phyloP scores from a whole-genome alignment of 2,329 filamentous ascomycete species.

The Chrysoporthe deuterocubensis region DNA sequence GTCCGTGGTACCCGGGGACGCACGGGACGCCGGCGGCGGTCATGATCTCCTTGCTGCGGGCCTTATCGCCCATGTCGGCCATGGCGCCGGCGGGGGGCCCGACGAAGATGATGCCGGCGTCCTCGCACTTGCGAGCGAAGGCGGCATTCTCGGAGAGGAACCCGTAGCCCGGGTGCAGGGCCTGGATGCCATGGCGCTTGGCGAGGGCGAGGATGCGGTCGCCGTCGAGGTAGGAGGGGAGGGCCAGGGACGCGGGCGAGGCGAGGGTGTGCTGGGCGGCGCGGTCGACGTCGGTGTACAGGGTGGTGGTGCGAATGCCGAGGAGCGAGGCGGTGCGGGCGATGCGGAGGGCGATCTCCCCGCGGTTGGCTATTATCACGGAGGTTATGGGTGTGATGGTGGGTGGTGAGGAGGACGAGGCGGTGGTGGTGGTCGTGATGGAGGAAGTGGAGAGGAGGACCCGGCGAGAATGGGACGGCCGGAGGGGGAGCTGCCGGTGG shows the following conservation, averaged over 20 bases:
- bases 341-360: slow-evolving; percentile 94
- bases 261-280: slow-evolving; percentile 85
- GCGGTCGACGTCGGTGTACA: slow-evolving; percentile 93
- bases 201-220: slow-evolving; percentile 90
- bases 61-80: slow-evolving; percentile 92
- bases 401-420: slow-evolving; percentile 37
- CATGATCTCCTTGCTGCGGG: slow-evolving; percentile 95
- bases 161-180: slow-evolving; percentile 94
- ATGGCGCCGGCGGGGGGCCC: slow-evolving; percentile 84
- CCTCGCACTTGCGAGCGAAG: slow-evolving; percentile 86
- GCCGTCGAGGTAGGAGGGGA: slow-evolving; percentile 91
- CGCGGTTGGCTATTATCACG: slow-evolving; percentile 93
- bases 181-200: slow-evolving; percentile 83
- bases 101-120: slow-evolving; percentile 92
- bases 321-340: slow-evolving; percentile 84
- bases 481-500: slow-evolving; percentile 49
- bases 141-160: slow-evolving; percentile 92
- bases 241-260: slow-evolving; percentile 80
- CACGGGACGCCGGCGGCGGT: slow-evolving; percentile 91
- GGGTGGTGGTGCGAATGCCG: slow-evolving; percentile 89
- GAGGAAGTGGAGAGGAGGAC: slow-evolving; percentile 39
- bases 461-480: slow-evolving; percentile 24
- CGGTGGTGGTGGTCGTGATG: slow-evolving; percentile 36
- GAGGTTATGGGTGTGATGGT: slow-evolving; percentile 65
- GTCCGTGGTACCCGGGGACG: slow-evolving; percentile 92